Percentiles rank a stretch among this genome's conserved stretches.
Conservation (phyloP, 768 basidiomycete genomes). For the Pleurotus djamor region DNA sequence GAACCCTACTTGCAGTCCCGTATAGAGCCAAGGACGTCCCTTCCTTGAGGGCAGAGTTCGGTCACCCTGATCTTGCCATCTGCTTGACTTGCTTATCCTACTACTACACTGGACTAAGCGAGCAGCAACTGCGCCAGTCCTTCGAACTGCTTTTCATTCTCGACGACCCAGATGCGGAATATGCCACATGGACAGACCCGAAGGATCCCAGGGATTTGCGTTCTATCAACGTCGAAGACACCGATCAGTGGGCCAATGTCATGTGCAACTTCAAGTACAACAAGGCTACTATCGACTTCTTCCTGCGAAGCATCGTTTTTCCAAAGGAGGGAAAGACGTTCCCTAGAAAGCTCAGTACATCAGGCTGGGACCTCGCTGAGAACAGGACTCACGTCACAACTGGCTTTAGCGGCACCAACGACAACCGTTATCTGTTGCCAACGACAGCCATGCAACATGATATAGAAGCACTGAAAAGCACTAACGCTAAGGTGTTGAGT, state of each 20-base stretch:
- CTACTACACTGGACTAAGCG: constrained; percentile 43
- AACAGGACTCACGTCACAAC: constrained; percentile 31
- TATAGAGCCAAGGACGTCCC: constrained; percentile 55
- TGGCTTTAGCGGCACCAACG: constrained; percentile 59
- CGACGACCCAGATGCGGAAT: constrained; percentile 39
- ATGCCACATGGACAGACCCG: constrained; percentile 38
- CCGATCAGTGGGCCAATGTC: constrained; percentile 24
- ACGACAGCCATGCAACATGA: constrained; percentile 33
- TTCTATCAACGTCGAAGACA: constrained; percentile 41
- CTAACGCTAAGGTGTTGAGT: constrained; percentile 44
- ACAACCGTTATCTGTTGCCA: constrained; percentile 36
- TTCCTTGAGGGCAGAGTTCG: constrained; percentile 43
- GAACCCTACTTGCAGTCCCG: constrained; percentile 49
- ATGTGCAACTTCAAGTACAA: constrained; percentile 34
- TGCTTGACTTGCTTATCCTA: constrained; percentile 45
- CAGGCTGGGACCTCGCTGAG: constrained; percentile 52
- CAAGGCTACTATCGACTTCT: constrained; percentile 42
- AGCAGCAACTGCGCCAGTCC: constrained; percentile 30
- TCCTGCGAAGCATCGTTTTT: constrained; percentile 42
- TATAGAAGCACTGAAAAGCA: constrained; percentile 34
- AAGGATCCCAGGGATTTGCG: constrained; percentile 22
- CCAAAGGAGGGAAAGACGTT: constrained; percentile 50
- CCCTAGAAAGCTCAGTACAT: constrained; percentile 42
- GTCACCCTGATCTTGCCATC: constrained; percentile 49
- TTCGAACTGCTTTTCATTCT: constrained; percentile 35